phyloP scores from a whole-genome alignment of 345 rosid species.

The Boechera retrofracta region DNA sequence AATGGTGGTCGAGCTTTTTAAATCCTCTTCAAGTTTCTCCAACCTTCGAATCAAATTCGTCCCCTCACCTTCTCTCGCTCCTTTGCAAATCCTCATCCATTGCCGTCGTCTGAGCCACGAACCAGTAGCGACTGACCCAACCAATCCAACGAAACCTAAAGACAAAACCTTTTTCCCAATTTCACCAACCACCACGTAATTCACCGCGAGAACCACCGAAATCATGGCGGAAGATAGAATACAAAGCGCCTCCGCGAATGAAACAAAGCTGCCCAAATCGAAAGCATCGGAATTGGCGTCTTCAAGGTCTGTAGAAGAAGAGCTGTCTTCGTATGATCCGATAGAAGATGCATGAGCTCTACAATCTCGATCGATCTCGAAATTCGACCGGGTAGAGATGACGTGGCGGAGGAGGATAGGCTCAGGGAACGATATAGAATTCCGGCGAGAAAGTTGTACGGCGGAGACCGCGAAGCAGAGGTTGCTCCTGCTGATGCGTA shows the following conservation, averaged over 20 bases:
- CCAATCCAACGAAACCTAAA: conserved; percentile 60
- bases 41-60: conserved; percentile 66
- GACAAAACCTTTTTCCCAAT: conserved; percentile 63
- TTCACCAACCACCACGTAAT: conserved; percentile 51
- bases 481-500: conserved; percentile 45
- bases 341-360: conserved; percentile 38
- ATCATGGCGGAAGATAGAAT: conserved; percentile 64
- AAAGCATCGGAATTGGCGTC: conserved; percentile 37
- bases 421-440: conserved; percentile 33
- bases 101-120: conserved; percentile 76
- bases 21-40: conserved; percentile 88
- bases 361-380: conserved; percentile 17
- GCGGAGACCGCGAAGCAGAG: conserved; percentile 44
- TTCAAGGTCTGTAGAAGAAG: conserved; percentile 28
- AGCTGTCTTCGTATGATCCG: conserved; percentile 44
- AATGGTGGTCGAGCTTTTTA: conserved; percentile 64
- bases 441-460: conserved; percentile 30
- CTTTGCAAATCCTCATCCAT: conserved; percentile 66
- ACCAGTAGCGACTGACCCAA: conserved; percentile 63
- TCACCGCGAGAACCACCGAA: conserved; percentile 57
- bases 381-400: conserved; percentile 15
- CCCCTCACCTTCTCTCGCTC: conserved; percentile 45
- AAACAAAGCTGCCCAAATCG: conserved; percentile 55
- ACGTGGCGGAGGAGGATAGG: conserved; percentile 44
- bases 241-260: conserved; percentile 61